Base-by-base conservation (phyloP, 148 eudicot species). In the Persicaria tinctoria region DNA sequence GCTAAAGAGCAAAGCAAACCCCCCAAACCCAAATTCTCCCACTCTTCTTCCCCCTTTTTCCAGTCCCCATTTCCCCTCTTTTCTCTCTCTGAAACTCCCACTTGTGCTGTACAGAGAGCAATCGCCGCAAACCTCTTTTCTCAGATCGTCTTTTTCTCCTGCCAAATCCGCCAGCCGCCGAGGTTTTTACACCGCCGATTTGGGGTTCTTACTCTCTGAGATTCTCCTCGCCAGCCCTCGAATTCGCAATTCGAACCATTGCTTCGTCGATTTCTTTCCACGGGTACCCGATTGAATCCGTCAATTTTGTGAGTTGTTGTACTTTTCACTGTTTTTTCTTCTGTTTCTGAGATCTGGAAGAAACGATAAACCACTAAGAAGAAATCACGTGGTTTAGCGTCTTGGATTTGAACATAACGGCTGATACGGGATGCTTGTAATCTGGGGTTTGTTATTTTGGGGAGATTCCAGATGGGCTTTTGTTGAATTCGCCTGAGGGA, bases 391-490 rank as follows among this genome's bases (percentile, higher is more conserved):
- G 70, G 48, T 41, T 23, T 13, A 41, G 70, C 44, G 70, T 66
- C 5, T 17, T 66, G 18, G 70, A 66, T 66, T 66, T 66, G 70
- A 66, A 66, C 44, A 66, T 66, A 41, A 14, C 41, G 51, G 44
- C 49, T 44, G 62, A 1, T 41, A 16, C 64, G 76, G 47, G 47
- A 3, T 20, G 12, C 32, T 38, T 74, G 49, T 74, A 54, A 51
- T 32, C 62, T 44, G 20, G 75, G 47, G 13, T 10, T 53, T 6
- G 8, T 46, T 20, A 55, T 74, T 73, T 27, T 11, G n/a, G 12
- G 46, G 75, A 20, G 47, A 73, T 73, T 74, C 41, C 62, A 27
- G 46, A 51, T 74, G 64, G 64, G 46, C 38, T 54, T 73, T 74
- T 7, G 76, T 55, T 74, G 76, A 74, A 41, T 55, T 53, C 4